phyloP scores from a whole-genome alignment of 1,139 yeast genomes.

The Cylindricascospora bacillispora region DNA sequence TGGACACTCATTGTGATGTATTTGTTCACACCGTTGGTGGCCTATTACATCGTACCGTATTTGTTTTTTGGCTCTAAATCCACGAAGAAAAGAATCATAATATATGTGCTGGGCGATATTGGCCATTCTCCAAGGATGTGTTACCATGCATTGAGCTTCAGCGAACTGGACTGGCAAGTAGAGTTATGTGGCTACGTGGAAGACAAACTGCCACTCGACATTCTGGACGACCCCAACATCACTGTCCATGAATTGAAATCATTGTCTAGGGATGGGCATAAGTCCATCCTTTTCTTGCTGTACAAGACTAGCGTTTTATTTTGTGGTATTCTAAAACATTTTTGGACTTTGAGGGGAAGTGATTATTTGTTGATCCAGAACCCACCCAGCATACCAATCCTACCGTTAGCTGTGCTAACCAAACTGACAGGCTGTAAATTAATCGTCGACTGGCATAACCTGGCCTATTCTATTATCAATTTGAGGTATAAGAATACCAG shows the following conservation, averaged over 20 bases:
- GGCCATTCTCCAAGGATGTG: slow-evolving; percentile 95
- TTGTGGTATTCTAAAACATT: slow-evolving; percentile 31
- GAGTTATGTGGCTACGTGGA: slow-evolving; percentile 79
- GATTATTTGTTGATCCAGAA: slow-evolving; percentile 73
- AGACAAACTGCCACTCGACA: slow-evolving; percentile 38
- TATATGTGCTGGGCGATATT: slow-evolving; percentile 82
- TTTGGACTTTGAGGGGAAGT: slow-evolving; percentile 47
- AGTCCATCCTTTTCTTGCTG: slow-evolving; percentile 37
- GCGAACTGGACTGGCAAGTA: slow-evolving; percentile 57
- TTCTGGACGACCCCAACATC: slow-evolving; percentile 39
- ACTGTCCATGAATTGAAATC: slow-evolving; percentile 34
- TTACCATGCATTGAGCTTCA: slow-evolving; percentile 75
- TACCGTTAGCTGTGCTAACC: slow-evolving; percentile 49
- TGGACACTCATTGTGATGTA: slow-evolving; percentile 26
- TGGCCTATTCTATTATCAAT: slow-evolving; percentile 75
- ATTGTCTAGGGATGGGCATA: slow-evolving; percentile 2
- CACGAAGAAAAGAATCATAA: slow-evolving; percentile 42
- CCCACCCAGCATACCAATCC: slow-evolving; percentile 85
- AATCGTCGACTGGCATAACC: slow-evolving; percentile 92
- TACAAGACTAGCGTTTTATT: slow-evolving; percentile 51
- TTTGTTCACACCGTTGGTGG: slow-evolving; percentile 26
- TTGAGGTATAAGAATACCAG: slow-evolving; percentile 38
- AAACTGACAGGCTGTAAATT: slow-evolving; percentile 48
- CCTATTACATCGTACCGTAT: slow-evolving; percentile 26
- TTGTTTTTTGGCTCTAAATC: slow-evolving; percentile 24